phyloP scores from a whole-genome alignment of 116 monocot species.

The Dioscorea cayenensis region DNA sequence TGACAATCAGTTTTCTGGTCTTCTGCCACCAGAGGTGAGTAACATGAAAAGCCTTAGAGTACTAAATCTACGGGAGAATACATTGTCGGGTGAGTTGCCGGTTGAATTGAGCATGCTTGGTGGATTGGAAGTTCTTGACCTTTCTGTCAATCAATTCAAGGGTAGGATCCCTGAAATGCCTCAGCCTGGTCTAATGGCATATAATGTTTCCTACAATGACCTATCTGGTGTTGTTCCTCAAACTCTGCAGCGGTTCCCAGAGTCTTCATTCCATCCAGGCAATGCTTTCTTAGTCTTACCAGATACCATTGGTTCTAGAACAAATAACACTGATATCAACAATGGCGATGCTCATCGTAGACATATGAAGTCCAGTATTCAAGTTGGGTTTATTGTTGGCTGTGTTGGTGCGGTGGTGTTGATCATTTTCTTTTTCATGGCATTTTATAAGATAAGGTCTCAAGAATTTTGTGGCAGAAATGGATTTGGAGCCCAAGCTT shows the following conservation, averaged over 20 bases:
- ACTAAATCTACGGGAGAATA: conserved; percentile 50
- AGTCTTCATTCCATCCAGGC: conserved; percentile 69
- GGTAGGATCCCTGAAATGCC: conserved; percentile 71
- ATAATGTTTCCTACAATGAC: conserved; percentile 79
- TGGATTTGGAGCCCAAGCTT: conserved; percentile 19
- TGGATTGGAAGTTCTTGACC: conserved; percentile 57
- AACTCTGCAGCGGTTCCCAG: conserved; percentile 52
- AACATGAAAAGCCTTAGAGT: conserved; percentile 53
- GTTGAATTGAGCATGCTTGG: conserved; percentile 54
- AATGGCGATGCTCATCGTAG: conserved; percentile 10
- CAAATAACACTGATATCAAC: conserved; percentile 17
- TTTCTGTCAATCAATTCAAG: conserved; percentile 61
- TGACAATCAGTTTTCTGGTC: conserved; percentile 57
- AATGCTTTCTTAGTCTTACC: conserved; percentile 54
- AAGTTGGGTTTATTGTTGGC: conserved; percentile 47
- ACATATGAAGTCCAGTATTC: conserved; percentile 27
- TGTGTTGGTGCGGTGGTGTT: conserved; percentile 55
- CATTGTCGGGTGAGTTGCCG: conserved; percentile 66
- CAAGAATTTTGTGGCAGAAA: conserved; percentile 60
- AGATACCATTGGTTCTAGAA: conserved; percentile 17
- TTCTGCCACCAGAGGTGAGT: conserved; percentile 51
- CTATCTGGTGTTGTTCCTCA: conserved; percentile 67
- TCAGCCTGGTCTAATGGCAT: conserved; percentile 35
- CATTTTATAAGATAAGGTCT: conserved; percentile 41
- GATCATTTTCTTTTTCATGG: conserved; percentile 41